Evolutionary conservation across 2,329 filamentous ascomycete genomes (phyloP).

Genomic region (Ophiostoma angusticollis): DNA sequence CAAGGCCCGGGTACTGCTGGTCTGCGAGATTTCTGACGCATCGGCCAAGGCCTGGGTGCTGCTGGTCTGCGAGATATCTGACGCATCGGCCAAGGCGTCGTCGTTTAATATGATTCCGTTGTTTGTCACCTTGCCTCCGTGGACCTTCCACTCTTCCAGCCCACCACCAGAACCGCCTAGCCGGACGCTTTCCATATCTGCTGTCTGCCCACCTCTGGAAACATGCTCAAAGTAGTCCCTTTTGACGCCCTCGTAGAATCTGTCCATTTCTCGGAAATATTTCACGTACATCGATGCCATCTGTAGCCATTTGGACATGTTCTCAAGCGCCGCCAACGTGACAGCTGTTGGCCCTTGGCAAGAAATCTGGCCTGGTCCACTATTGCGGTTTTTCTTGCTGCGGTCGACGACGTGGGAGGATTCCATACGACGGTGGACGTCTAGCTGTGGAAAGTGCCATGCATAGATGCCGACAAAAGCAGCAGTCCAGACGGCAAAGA

Average conservation of each 20-base stretch:
- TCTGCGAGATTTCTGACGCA: too few relatives aligned
- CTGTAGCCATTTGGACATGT: conserved; percentile 38
- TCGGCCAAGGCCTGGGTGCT: conserved; percentile 11
- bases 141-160: conserved; percentile 39
- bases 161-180: conserved; percentile 35
- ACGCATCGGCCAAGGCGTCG: conserved; percentile 14
- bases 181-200: conserved; percentile 25
- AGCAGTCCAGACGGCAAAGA: conserved; percentile 55
- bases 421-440: conserved; percentile 41
- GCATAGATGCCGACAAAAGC: conserved; percentile 55
- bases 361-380: conserved; percentile 17
- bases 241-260: conserved; percentile 39
- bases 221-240: conserved; percentile 30
- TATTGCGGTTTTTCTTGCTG: not conserved
- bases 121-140: conserved; percentile 27
- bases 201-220: conserved; percentile 10
- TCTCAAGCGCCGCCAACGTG: conserved; percentile 35
- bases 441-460: conserved; percentile 56
- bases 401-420: conserved; percentile 14
- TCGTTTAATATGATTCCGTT: conserved; percentile 29
- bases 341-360: conserved; percentile 31
- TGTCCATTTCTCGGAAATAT: conserved; percentile 39
- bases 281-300: conserved; percentile 45
- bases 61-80: conserved; percentile 19
- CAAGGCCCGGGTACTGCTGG: too few relatives aligned